Base-by-base conservation (phyloP, 192 early-diverging fungal species). In the Coemansia sp. region DNA sequence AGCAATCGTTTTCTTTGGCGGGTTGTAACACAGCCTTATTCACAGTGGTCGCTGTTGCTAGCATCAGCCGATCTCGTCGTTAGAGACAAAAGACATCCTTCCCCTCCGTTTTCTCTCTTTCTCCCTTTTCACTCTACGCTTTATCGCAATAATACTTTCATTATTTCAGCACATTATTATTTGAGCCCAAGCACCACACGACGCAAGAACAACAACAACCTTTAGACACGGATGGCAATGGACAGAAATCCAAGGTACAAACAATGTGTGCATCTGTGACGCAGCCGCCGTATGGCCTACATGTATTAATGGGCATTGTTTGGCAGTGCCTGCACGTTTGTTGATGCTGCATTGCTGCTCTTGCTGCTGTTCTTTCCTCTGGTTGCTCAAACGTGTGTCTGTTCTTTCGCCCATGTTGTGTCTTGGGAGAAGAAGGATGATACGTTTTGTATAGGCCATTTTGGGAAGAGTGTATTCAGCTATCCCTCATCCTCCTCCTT, bases 241-340 rank as follows among this genome's bases (percentile, higher is more conserved):
- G 65, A 67, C 25, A 53, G 65, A 59, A 67, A 52, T 44, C 65
- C 65, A 30, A 67, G 65, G 65, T 67, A 67, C 7, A 48, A 48
- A 48, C 25, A 6, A 48, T n/a, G 25, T 22, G 1, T 9, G 8
- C 20, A 20, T 48, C 14, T 23, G 44, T 31, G n/a, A 5, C 29
- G 23, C 19, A 13, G 38, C 5, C 5, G 14, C 10, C 38, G 13
- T 17, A 17, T 41, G 38, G 13, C 8, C 45, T 19, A 10, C 22
- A 48, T 48, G 45, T 47, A 47, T 22, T 6, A 23, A 6, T 4
- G 44, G 2, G 20, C 30, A 54, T 54, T 54, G 52, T 54, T 17
- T 14, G 34, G n/a, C 0, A 20, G 30, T 33, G 52, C 52, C 52
- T 54, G 52, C 52, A 54, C 52, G 29, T 54, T 54, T n/a, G 40